These are phyloP conservation scores for Xylaria venustula DNA, from an alignment of 495 filamentous ascomycete species.

Conservation along the genomic window DNA sequence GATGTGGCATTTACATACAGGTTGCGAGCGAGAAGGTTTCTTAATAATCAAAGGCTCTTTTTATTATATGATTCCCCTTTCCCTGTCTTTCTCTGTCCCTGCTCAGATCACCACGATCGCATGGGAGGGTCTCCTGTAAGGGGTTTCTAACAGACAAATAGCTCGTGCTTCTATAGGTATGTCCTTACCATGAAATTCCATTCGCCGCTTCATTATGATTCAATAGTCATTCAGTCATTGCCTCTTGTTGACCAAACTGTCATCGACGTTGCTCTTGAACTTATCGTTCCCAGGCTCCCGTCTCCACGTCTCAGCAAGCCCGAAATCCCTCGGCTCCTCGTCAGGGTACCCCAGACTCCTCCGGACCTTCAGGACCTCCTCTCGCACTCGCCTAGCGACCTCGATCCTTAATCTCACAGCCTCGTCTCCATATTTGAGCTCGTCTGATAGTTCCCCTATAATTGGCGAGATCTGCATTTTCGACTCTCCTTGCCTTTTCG, in stretches of 20 bases:
- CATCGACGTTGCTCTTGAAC: constrained; percentile 48
- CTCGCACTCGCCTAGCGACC: constrained; percentile 71
- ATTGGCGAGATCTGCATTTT: constrained; percentile 5
- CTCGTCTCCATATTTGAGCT: constrained; percentile 67
- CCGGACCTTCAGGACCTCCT: constrained; percentile 76
- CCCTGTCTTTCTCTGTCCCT: not conserved
- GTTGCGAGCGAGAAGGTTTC: constrained; percentile 5
- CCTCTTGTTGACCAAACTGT: constrained; percentile 43
- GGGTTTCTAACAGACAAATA: not conserved
- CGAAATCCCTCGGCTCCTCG: constrained; percentile 58
- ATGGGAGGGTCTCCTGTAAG: not conserved
- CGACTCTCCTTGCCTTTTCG: no score
- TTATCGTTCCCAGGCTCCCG: constrained; percentile 33
- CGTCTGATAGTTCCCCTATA: constrained; percentile 64
- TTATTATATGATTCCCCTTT: not conserved
- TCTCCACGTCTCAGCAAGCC: constrained; percentile 49
- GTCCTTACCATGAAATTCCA: not conserved
- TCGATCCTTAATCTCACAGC: constrained; percentile 79
- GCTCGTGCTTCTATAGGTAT: not conserved
- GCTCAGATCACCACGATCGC: not conserved
- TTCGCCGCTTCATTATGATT: not conserved
- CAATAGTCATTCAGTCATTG: constrained; percentile 7
- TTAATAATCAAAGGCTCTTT: not conserved
- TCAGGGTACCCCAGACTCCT: constrained; percentile 68
- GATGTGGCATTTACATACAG: constrained; percentile 15